phyloP scores from a whole-genome alignment of 1,284 basidiomycete genomes.

The Austroboletus novae-zelandiae region DNA sequence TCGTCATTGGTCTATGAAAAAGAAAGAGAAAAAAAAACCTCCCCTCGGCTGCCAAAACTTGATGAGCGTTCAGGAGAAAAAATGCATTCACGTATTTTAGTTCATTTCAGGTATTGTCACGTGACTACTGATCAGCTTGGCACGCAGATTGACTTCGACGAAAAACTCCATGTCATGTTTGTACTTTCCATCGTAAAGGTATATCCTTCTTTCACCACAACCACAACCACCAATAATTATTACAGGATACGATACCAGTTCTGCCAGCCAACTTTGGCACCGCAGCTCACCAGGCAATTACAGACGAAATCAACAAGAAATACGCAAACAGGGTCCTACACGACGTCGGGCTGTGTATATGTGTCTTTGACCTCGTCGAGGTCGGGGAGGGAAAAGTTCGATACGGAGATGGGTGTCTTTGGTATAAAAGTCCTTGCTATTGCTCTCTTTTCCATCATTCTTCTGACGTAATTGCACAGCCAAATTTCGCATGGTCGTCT shows the following conservation, averaged over 20 bases:
- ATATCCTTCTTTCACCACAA: neutral
- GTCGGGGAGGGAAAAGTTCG: slow-evolving; percentile 90
- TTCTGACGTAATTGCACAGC: slow-evolving; percentile 44
- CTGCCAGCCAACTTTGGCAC: slow-evolving; percentile 74
- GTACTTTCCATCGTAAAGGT: slow-evolving; percentile 59
- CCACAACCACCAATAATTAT: neutral
- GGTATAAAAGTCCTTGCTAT: slow-evolving; percentile 79
- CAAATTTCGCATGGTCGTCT: slow-evolving; percentile 88
- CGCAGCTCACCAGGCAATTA: slow-evolving; percentile 70
- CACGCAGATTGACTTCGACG: neutral
- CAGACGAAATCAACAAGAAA: slow-evolving; percentile 84
- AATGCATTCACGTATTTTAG: neutral
- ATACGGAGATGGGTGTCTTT: slow-evolving; percentile 93
- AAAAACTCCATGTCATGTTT: slow-evolving; percentile 47
- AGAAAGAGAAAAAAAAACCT: neutral
- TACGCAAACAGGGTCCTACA: slow-evolving; percentile 94
- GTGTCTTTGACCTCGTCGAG: slow-evolving; percentile 83
- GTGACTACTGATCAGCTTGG: slow-evolving; percentile 8
- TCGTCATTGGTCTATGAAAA: slow-evolving; percentile 19
- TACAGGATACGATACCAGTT: slow-evolving; percentile 74
- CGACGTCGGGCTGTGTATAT: slow-evolving; percentile 88
- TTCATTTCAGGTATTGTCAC: slow-evolving; percentile 12
- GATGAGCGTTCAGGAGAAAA: too few species aligned
- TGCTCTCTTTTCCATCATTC: neutral
- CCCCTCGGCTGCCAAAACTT: neutral